Base-by-base conservation (phyloP, 2,329 filamentous ascomycete species). In the Pezizomycotina sp. region DNA sequence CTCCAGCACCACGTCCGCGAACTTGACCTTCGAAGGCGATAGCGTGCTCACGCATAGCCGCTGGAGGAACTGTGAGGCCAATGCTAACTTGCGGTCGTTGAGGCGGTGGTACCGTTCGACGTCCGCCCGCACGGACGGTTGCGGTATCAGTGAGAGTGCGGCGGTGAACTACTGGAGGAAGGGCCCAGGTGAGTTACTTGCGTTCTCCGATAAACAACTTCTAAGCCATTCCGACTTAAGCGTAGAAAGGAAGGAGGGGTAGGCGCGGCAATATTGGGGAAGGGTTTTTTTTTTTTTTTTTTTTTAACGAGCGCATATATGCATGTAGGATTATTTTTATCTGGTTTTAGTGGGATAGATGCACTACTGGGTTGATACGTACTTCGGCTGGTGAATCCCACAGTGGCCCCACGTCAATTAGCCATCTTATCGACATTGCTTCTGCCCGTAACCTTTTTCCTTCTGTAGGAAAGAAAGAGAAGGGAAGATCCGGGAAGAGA, bases 111-210 rank as follows among this genome's bases (percentile, higher is more conserved):
- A 52, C 13, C 38, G 42, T 8, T 38, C 45, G 7, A 48, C 33
- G 10, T 33, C 21, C 7, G 32, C 21, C 18, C 44, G 38, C 18
- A 37, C 36, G 9, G 26, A 3, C 1, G 33, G 12, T 10, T n/a
- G n/a, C n/a, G 49, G 89, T 62, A 98, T 82, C 58, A 95, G 84
- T 75, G 95, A 93, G 58, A 98, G 74, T 51, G 82, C 69, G 66
- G 77, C 84, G 63, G 93, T 84, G 53, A 84, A 77, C 36, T 37
- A 33, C n/a, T 18, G 27, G 16, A 13, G 26, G 13, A 12, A 5
- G 20, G 16, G 13, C 4, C 20, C 4, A n/a, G n/a, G 5, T 10
- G 14, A 9, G 4, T 5, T 29, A 5, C 10, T 28, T 8, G 5
- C n/a, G n/a, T n/a, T n/a, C n/a, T n/a, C n/a, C n/a, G n/a, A n/a